These are phyloP conservation scores for Vanderwaltozyma verrucispora DNA, from an alignment of 805 yeast species.

Conservation along the genomic window DNA sequence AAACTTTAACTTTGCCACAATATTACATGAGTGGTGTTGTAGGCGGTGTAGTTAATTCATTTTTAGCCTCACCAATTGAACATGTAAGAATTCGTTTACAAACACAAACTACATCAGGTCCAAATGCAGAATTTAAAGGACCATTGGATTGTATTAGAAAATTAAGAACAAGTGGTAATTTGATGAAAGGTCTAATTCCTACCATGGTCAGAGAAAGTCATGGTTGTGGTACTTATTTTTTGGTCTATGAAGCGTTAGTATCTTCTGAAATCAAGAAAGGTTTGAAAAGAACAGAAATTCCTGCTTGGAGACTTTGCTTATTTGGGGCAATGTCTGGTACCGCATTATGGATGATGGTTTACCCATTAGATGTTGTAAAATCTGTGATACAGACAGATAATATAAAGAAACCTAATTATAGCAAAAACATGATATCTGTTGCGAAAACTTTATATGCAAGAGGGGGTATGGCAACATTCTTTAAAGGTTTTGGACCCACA, in stretches of 20 bases:
- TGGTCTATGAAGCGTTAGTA: conserved; percentile 83
- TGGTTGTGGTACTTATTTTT: conserved; percentile 82
- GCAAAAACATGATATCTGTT: conserved; percentile 44
- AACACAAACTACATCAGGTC: conserved; percentile 46
- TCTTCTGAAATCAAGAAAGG: conserved; percentile 35
- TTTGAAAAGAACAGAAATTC: conserved; percentile 56
- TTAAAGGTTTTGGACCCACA: conserved; percentile 87
- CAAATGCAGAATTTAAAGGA: conserved; percentile 48
- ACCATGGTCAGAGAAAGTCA: conserved; percentile 76
- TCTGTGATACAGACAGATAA: conserved; percentile 77
- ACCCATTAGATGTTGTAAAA: conserved; percentile 88
- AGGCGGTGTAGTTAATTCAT: conserved; percentile 88
- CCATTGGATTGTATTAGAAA: conserved; percentile 35
- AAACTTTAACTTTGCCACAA: conserved; percentile 44
- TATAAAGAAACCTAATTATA: conserved; percentile 45
- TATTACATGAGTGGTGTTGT: conserved; percentile 76
- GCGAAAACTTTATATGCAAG: conserved; percentile 42
- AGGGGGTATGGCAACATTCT: conserved; percentile 66
- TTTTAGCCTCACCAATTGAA: conserved; percentile 88
- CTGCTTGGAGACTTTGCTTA: conserved; percentile 76
- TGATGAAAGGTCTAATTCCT: conserved; percentile 76
- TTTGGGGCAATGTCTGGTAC: conserved; percentile 92
- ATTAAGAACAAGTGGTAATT: conserved; percentile 42
- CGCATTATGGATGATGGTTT: conserved; percentile 70
- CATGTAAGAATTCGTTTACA: conserved; percentile 91